Evolutionary conservation across 1,284 basidiomycete species (phyloP), one percentile per base, ranked within the genome.

Genomic region (Boletellus deceptivus): DNA sequence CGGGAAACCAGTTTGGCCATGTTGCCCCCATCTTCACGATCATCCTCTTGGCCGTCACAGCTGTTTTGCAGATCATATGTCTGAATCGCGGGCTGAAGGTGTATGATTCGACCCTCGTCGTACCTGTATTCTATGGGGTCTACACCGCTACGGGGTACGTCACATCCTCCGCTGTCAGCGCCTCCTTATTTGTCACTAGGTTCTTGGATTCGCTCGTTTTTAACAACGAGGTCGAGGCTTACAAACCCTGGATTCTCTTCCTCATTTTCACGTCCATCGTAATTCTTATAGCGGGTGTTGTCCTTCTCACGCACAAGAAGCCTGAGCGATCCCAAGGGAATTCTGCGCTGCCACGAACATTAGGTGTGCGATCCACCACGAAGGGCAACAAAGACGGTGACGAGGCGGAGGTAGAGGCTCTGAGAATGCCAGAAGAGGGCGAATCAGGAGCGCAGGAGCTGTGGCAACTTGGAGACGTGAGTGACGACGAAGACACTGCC

Each of bases 61-160:
- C 93, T 1, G 83, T 97, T 16, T 71, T 86, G 33, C 94, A 98
- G 68, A 96, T 97, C 55, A 82, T 93, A 40, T 95, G 91, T 65
- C 76, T 97, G 34, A 95, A 96, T 67, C 83, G 86, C 49, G 93
- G 89, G 4, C 74, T 95, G 18, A 84, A 84, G 61, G 82, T 86
- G 4, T 91, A 90, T 60, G 89, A 91, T 42, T 84, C 84, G 4
- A 87, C 87, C 1, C 73, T 89, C 2, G 83, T 88, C 20, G 86
- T 89, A 0, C 86, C 87, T 0, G 77, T 86, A 6, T 86, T 88
- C 63, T 88, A 86, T 55, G 86, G 79, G 25, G 75, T 86, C 4
- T 86, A 86, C 62, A 84, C 83, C 0, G 80, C 79, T 4, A 71
- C 78, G 20, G 80, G 82, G 83, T 86, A 55, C 55, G 51, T 56